Conservation (phyloP, 805 yeast genomes). For the Saccharomycopsis babjevae region DNA sequence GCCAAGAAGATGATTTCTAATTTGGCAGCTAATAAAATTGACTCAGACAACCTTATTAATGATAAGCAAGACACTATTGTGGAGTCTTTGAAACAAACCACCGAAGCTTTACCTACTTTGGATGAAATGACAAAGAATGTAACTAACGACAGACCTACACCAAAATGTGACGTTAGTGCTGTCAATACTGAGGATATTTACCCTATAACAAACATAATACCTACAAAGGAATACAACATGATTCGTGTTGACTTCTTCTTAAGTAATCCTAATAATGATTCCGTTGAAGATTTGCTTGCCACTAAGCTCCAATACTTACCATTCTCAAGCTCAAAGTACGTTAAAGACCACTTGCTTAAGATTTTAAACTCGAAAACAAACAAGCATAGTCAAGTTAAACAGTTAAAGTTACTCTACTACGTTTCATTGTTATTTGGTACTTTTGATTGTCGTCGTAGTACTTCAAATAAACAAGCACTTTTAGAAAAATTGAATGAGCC, state of each 20-base stretch:
- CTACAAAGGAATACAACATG: conserved; percentile 49
- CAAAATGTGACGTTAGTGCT: conserved; percentile 68
- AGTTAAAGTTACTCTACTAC: conserved; percentile 65
- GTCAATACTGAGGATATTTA: conserved; percentile 75
- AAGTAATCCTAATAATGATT: conserved; percentile 20
- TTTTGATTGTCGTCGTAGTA: conserved; percentile 59
- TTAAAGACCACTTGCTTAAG: conserved; percentile 37
- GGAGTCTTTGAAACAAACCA: conserved; percentile 62
- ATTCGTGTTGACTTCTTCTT: conserved; percentile 57
- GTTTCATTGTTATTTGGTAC: conserved; percentile 73
- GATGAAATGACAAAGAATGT: conserved; percentile 44
- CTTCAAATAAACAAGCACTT: conserved; percentile 46
- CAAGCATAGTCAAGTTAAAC: conserved; percentile 38
- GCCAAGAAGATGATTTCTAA: conserved; percentile 86
- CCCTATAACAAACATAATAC: conserved; percentile 61
- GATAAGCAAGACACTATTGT: conserved; percentile 65
- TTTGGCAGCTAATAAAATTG: conserved; percentile 74
- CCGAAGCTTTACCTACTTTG: conserved; percentile 59
- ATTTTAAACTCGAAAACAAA: conserved; percentile 21
- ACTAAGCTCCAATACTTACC: conserved; percentile 54
- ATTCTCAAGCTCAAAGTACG: conserved; percentile 43
- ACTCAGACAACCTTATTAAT: conserved; percentile 67
- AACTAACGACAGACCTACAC: conserved; percentile 72
- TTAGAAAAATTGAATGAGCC: conserved; percentile 55
- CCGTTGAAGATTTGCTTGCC: conserved; percentile 36